phyloP scores from a whole-genome alignment of 495 filamentous ascomycete species.

The Platismatia glauca region DNA sequence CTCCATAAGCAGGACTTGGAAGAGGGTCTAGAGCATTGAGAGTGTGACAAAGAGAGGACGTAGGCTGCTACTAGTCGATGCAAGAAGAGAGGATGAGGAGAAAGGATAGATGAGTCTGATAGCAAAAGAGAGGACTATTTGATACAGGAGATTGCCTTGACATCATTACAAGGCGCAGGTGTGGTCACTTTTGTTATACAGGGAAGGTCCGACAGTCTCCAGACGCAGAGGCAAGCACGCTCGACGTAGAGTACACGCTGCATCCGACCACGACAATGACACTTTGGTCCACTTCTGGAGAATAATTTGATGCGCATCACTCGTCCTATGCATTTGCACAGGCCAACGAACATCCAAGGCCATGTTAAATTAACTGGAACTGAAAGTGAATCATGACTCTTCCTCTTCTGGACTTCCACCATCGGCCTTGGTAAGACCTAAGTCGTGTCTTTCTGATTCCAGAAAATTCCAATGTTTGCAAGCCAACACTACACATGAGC shows the following conservation, averaged over 20 bases:
- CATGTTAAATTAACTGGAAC: neutral
- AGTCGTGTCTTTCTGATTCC: too few species aligned
- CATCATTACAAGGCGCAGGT: neutral
- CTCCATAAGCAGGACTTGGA: conserved; percentile 15
- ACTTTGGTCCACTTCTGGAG: neutral
- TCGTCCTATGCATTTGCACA: neutral
- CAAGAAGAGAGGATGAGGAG: neutral
- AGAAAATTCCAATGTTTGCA: too few species aligned
- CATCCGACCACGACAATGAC: neutral
- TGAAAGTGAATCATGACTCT: neutral
- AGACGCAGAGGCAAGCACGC: neutral
- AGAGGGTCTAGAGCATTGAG: conserved; percentile 5
- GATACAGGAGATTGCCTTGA: neutral
- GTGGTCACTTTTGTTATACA: neutral
- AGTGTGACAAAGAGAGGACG: conserved; percentile 1
- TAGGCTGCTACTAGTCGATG: conserved; percentile 3
- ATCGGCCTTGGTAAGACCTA: neutral
- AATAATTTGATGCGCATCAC: neutral
- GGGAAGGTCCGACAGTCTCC: neutral
- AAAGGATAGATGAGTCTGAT: neutral
- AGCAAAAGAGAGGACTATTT: neutral
- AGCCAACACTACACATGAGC: too few species aligned
- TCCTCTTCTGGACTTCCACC: neutral
- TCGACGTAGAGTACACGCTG: neutral
- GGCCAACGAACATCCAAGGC: neutral